These are phyloP conservation scores for Suillus luteus DNA, from an alignment of 768 basidiomycete genomes.

Conservation along the genomic window DNA sequence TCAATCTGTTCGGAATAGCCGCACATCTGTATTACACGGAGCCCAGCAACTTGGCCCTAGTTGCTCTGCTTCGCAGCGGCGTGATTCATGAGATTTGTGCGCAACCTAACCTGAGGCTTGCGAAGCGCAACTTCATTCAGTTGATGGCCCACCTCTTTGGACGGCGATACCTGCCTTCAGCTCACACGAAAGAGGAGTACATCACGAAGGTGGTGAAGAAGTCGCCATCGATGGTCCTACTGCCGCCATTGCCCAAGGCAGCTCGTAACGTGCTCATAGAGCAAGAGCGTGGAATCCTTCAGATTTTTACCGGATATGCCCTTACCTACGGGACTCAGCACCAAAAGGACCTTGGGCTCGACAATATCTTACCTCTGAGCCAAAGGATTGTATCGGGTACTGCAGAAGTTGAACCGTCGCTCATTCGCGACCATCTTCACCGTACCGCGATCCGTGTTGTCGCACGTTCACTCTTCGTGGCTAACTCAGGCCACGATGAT, in stretches of 20 bases:
- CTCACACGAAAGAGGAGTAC: conserved; percentile 42
- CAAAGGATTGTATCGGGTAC: conserved; percentile 24
- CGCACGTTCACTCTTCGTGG: conserved; percentile 63
- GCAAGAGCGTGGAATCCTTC: conserved; percentile 52
- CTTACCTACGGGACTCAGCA: conserved; percentile 47
- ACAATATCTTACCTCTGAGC: conserved; percentile 54
- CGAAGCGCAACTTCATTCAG: conserved; percentile 52
- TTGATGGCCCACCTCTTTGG: conserved; percentile 69
- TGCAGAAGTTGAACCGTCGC: conserved; percentile 6
- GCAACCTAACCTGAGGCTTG: conserved; percentile 38
- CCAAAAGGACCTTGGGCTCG: conserved; percentile 40
- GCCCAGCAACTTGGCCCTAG: conserved; percentile 69
- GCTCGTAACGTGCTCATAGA: conserved; percentile 43
- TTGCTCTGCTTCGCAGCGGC: conserved; percentile 56
- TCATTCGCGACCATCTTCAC: conserved; percentile 35
- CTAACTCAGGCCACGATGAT: conserved; percentile 68
- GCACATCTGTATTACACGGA: conserved; percentile 65
- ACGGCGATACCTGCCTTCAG: conserved; percentile 52
- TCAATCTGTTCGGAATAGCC: conserved; percentile 56
- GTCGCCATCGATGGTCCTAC: conserved; percentile 58
- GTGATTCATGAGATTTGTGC: conserved; percentile 59
- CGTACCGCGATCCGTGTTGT: conserved; percentile 39
- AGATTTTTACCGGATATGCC: conserved; percentile 59
- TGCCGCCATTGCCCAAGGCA: conserved; percentile 48
- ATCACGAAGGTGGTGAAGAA: conserved; percentile 38